These are phyloP conservation scores for Russula ochroleuca DNA, from an alignment of 768 basidiomycete species.

Conservation along the genomic window DNA sequence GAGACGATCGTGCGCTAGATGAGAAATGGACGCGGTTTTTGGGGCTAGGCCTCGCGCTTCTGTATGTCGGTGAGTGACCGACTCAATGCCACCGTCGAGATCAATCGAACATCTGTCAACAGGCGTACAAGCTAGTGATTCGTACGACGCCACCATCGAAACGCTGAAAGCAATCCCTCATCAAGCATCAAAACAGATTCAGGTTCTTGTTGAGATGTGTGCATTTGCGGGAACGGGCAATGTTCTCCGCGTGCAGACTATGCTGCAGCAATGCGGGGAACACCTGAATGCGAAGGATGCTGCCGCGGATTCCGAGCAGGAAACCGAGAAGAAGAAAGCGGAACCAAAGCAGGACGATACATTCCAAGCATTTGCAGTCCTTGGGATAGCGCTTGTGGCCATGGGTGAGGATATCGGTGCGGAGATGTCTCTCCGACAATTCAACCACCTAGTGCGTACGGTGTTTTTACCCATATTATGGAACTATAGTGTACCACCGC, in stretches of 20 bases:
- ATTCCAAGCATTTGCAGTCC: slow-evolving; percentile 87
- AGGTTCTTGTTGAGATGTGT: slow-evolving; percentile 89
- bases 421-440: slow-evolving; percentile 95
- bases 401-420: slow-evolving; percentile 99
- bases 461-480: slow-evolving; percentile 26
- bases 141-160: slow-evolving; percentile 87
- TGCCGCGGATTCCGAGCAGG: slow-evolving; percentile 43
- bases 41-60: slow-evolving; percentile 80
- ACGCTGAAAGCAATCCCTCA: slow-evolving; percentile 92
- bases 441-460: slow-evolving; percentile 84
- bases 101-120: slow-evolving; percentile 9
- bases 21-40: slow-evolving; percentile 96
- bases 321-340: slow-evolving; percentile 53
- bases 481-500: slow-evolving; percentile 11
- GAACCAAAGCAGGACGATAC: slow-evolving; percentile 59
- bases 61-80: slow-evolving; percentile 73
- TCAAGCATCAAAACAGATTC: slow-evolving; percentile 84
- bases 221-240: slow-evolving; percentile 95
- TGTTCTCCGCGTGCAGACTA: slow-evolving; percentile 85
- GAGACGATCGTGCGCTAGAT: slow-evolving; percentile 65
- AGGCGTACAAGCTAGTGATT: slow-evolving; percentile 80
- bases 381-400: slow-evolving; percentile 89
- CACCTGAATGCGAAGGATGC: slow-evolving; percentile 58
- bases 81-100: neutral
- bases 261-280: slow-evolving; percentile 92